Percentiles rank a stretch among this genome's conserved stretches.
Conservation (phyloP, 345 rosid genomes). For the Eutrema yunnanense region DNA sequence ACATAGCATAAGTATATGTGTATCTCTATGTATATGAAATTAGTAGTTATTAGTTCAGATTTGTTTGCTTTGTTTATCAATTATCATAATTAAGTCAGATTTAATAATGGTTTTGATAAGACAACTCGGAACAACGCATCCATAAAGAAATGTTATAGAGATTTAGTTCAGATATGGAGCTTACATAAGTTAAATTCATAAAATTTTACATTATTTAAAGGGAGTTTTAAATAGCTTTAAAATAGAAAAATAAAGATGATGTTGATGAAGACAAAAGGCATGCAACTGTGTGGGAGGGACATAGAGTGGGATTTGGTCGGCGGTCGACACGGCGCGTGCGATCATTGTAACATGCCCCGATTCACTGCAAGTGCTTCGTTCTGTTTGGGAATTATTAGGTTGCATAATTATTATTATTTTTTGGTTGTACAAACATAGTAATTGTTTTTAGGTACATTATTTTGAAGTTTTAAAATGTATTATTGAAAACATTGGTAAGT, state of each 20-base stretch:
- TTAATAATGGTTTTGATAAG: slow-evolving; percentile 20
- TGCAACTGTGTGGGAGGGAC: slow-evolving; percentile 18
- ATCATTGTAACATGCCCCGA: slow-evolving; percentile 29
- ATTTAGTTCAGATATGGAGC: slow-evolving; percentile 14
- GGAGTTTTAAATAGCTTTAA: neutral
- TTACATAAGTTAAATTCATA: neutral
- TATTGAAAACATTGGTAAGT: no score
- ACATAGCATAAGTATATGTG: slow-evolving; percentile 3
- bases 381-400: slow-evolving; percentile 9
- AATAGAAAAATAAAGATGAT: neutral
- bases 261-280: slow-evolving; percentile 15
- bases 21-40: slow-evolving; percentile 1
- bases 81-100: neutral
- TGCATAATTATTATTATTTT: neutral
- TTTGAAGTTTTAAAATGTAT: neutral
- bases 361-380: slow-evolving; percentile 21
- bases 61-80: neutral
- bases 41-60: neutral
- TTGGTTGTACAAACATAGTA: neutral
- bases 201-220: neutral
- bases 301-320: slow-evolving; percentile 29
- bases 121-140: slow-evolving; percentile 18
- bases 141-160: neutral
- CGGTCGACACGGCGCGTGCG: slow-evolving; percentile 27
- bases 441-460: neutral